phyloP scores from a whole-genome alignment of 169 alveolate species.

The Eimeria sp. region DNA sequence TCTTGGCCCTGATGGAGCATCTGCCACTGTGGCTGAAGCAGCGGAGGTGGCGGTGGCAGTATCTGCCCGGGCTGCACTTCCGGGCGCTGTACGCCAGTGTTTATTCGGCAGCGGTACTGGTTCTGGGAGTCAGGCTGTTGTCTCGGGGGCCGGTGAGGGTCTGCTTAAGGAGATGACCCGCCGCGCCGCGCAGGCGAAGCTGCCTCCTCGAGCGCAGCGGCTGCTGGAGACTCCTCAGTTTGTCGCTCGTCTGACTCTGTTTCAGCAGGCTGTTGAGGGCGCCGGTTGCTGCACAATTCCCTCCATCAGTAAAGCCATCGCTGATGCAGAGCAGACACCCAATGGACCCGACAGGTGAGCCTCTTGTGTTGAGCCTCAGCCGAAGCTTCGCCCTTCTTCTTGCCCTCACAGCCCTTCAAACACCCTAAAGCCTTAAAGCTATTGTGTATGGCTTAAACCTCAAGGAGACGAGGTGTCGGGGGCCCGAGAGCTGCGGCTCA shows the following conservation, averaged over 20 bases:
- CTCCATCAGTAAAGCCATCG: slow-evolving; percentile 52
- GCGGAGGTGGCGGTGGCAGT: neutral
- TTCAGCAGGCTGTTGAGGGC: slow-evolving; percentile 12
- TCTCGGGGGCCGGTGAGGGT: neutral
- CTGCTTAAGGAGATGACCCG: neutral
- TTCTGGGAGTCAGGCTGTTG: neutral
- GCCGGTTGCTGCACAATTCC: slow-evolving; percentile 79
- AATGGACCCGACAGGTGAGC: slow-evolving; percentile 83
- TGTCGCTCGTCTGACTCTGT: slow-evolving; percentile 49
- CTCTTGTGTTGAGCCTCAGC: too few species aligned
- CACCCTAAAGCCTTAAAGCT: too few species aligned
- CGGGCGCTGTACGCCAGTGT: neutral
- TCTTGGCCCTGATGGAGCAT: neutral
- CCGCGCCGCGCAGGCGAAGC: neutral
- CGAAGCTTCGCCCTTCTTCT: too few species aligned
- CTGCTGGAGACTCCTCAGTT: slow-evolving; percentile 75
- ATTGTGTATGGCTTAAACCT: too few species aligned
- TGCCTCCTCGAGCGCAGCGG: slow-evolving; percentile 23
- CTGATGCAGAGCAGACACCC: slow-evolving; percentile 71
- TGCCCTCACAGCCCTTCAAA: too few species aligned
- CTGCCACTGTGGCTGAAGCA: neutral
- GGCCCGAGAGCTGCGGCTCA: too few species aligned
- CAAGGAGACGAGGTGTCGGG: too few species aligned
- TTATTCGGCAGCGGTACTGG: neutral
- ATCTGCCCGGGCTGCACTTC: neutral